Evolutionary conservation across 2,329 filamentous ascomycete species (phyloP).

Genomic region (Bipolaris victoriae): DNA sequence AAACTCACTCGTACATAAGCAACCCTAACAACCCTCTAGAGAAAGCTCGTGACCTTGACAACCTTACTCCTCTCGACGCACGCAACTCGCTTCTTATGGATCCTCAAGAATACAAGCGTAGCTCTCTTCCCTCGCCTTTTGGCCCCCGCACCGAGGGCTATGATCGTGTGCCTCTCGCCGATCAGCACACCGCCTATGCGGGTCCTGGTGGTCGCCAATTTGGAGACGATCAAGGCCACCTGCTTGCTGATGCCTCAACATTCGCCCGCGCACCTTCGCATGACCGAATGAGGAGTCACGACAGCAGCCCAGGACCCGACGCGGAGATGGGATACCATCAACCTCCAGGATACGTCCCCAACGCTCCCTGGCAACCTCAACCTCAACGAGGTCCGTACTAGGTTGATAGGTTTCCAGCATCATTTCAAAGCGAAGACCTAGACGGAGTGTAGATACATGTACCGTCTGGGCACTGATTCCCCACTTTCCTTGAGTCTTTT

Average conservation of each 20-base stretch:
- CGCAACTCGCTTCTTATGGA: constrained; percentile 84
- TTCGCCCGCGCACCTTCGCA: constrained; percentile 38
- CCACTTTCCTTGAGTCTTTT: constrained; percentile 11
- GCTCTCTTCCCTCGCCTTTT: constrained; percentile 38
- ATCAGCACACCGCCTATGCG: constrained; percentile 42
- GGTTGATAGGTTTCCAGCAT: background rate
- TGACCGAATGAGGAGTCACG: constrained; percentile 34
- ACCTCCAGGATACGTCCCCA: constrained; percentile 29
- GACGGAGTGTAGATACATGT: background rate
- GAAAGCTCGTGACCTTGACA: constrained; percentile 78
- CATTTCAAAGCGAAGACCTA: constrained; percentile 1
- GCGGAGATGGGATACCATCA: constrained; percentile 33
- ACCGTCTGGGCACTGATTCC: constrained; percentile 1
- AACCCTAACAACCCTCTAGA: constrained; percentile 59
- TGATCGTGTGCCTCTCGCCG: constrained; percentile 46
- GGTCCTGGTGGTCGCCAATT: constrained; percentile 30
- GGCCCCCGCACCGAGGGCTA: constrained; percentile 42
- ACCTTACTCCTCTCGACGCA: constrained; percentile 83
- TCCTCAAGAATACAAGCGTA: constrained; percentile 56
- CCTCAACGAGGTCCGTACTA: constrained; percentile 31
- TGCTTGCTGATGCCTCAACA: constrained; percentile 46
- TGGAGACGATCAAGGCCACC: constrained; percentile 36
- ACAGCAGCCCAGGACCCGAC: constrained; percentile 37
- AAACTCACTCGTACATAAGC: background rate
- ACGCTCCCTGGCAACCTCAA: constrained; percentile 37